Conservation (phyloP, 1,284 basidiomycete genomes). For the Fomitiporia mediterranea region DNA sequence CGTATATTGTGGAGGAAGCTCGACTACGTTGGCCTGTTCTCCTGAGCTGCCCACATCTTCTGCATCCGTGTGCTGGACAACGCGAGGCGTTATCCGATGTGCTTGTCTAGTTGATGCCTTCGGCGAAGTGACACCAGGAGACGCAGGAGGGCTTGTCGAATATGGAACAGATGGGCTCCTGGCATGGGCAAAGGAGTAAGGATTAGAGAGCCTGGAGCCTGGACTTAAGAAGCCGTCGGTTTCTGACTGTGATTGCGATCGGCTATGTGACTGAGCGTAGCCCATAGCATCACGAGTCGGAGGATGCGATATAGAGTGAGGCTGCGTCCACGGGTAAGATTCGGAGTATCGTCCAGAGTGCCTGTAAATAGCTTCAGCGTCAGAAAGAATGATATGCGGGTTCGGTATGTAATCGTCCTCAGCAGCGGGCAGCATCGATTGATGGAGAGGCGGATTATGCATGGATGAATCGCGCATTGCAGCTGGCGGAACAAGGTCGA, state of each 20-base stretch:
- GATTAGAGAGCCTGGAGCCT: background rate
- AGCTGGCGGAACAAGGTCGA: conserved; percentile 16
- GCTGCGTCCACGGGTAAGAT: background rate
- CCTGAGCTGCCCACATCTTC: conserved; percentile 46
- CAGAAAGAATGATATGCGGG: conserved; percentile 27
- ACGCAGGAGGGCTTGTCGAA: background rate
- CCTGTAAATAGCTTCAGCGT: conserved; percentile 10
- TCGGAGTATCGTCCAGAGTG: conserved; percentile 11
- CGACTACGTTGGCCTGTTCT: conserved; percentile 55
- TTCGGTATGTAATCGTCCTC: conserved; percentile 24
- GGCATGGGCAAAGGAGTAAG: conserved; percentile 1
- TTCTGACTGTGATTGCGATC: conserved; percentile 9
- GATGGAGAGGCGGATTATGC: background rate
- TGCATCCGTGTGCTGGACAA: conserved; percentile 67
- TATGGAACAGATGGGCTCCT: conserved; percentile 3
- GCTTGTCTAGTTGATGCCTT: conserved; percentile 44
- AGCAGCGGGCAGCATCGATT: background rate
- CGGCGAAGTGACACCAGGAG: background rate
- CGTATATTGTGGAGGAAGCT: conserved; percentile 71
- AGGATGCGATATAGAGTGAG: background rate
- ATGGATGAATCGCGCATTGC: background rate
- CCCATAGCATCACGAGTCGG: background rate
- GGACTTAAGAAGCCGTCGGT: conserved; percentile 5
- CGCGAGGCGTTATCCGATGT: conserved; percentile 42
- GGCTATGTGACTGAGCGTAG: background rate